A percentile compares a stretch with the other conserved stretches of the same genome.
Evolutionary conservation across 495 filamentous ascomycete genomes (phyloP).

Genomic region (Aeminium ludgeri): DNA sequence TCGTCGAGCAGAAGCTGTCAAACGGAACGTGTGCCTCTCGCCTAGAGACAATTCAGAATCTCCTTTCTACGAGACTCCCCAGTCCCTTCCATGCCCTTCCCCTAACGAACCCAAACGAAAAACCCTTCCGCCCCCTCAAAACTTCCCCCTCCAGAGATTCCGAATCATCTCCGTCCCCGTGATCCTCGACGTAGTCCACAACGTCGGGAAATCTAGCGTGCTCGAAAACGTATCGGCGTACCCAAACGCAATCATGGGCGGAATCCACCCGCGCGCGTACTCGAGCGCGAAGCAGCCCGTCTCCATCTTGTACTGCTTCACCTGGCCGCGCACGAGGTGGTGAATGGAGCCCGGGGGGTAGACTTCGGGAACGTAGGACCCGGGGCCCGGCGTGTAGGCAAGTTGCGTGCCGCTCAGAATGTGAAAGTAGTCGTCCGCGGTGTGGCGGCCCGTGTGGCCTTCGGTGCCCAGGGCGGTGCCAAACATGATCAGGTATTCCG

Average conservation of each 20-base stretch:
- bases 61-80: too few relatives aligned
- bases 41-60: too few relatives aligned
- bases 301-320: conserved; percentile 78
- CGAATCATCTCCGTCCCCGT: conserved; percentile 56
- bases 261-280: conserved; percentile 81
- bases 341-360: conserved; percentile 63
- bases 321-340: conserved; percentile 55
- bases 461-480: conserved; percentile 76
- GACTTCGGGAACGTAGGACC: conserved; percentile 50
- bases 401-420: conserved; percentile 61
- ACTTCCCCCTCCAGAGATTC: conserved; percentile 54
- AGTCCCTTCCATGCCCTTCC: too few relatives aligned
- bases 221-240: conserved; percentile 62
- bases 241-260: conserved; percentile 75
- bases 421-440: conserved; percentile 85
- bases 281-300: conserved; percentile 69
- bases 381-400: conserved; percentile 55
- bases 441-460: conserved; percentile 72
- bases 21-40: too few relatives aligned
- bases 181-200: conserved; percentile 57
- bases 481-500: conserved; percentile 71
- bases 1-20: too few relatives aligned
- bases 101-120: too few relatives aligned
- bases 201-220: conserved; percentile 45
- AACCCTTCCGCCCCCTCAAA: too few relatives aligned